A percentile compares a stretch with the other conserved stretches of the same genome.
These are phyloP conservation scores for Arthrobotrys megalospora DNA, from an alignment of 2,329 filamentous ascomycete genomes.

Conservation along the genomic window DNA sequence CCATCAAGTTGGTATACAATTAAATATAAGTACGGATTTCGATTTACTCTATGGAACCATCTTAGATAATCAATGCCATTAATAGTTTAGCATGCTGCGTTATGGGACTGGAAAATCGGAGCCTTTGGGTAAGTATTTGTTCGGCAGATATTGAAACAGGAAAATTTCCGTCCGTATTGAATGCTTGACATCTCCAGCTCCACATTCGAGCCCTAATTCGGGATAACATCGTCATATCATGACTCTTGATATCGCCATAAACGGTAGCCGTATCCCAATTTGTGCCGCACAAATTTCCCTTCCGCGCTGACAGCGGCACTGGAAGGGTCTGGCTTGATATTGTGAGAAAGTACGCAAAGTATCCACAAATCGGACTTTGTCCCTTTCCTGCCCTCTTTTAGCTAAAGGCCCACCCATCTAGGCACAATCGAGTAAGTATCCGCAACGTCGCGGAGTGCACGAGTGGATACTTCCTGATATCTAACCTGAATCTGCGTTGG, in stretches of 20 bases:
- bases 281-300: conserved; percentile 12
- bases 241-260: not conserved
- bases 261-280: not conserved
- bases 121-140: not conserved
- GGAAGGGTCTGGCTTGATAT: no score
- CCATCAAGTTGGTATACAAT: no score
- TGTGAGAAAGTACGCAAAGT: no score
- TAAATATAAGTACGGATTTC: no score
- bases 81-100: not conserved
- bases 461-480: not conserved
- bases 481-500: no score
- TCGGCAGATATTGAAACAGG: not conserved
- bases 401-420: no score
- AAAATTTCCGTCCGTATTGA: not conserved
- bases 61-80: not conserved
- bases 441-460: not conserved
- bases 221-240: not conserved
- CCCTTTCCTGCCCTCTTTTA: not conserved
- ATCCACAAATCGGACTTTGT: not conserved
- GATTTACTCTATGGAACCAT: not conserved
- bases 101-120: not conserved
- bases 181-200: no score
- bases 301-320: not conserved
- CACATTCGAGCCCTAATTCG: no score
- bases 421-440: not conserved